Base-by-base conservation (phyloP, 2,329 filamentous ascomycete genomes). In the Berkeleyomyces basicola region DNA sequence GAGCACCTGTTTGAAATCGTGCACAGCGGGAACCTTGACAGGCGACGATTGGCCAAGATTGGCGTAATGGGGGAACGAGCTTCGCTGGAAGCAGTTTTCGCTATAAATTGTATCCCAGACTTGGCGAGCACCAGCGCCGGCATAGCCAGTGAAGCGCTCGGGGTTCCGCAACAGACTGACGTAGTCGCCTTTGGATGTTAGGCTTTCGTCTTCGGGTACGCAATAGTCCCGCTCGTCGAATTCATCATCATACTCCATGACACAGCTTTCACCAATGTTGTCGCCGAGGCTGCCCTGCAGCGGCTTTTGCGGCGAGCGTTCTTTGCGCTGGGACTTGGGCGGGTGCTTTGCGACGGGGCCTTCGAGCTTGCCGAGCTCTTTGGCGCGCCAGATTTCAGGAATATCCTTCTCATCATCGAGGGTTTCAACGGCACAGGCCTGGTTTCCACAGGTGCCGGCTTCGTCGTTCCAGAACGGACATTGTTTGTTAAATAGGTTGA, bases 141-240 rank as follows among this genome's bases (percentile, higher is more conserved):
- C 82, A 71, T 97, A 99, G 58, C 93, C 93, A 0, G 93, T 99
- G 74, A 96, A 99, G 64, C 91, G 65, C 57, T 67, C 64, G 11
- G 68, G 67, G 63, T 67, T 69, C 33, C 65, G 64, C 42, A 69
- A 14, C 58, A 69, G 67, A 64, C 67, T 68, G 44, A 67, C 67
- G 49, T 69, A 99, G 77, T 97, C 93, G 47, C 93, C 93, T 73
- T 96, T 96, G 7, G 82, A 87, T 59, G 80, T 80, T 5, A 87
- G 84, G 69, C 88, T 88, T 75, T 97, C 91, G 71, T 99, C 93
- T 69, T 99, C 93, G 0, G 90, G 90, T 3, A 97, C 83, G 74
- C 93, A 99, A 73, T 97, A 99, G 72, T 99, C 93, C 67, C 93
- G 83, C 68, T 96, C 88, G 75, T 97, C 92, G 74, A 90, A 96